phyloP scores from a whole-genome alignment of 305 asterid genomes.

The Lippia alba region DNA sequence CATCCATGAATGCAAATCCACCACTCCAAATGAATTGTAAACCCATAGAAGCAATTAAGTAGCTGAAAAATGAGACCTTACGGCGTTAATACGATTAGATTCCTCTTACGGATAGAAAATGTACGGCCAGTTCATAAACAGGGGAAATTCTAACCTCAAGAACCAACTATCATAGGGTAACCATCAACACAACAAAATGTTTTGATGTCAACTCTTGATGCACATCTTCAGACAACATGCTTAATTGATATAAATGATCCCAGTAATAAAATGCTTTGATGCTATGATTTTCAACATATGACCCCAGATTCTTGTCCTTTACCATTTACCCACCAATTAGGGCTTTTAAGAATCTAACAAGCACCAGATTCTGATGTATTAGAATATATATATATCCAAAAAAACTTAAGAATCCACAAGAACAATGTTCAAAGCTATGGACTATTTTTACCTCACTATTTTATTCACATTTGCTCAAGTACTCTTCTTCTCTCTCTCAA shows the following conservation, averaged over 20 bases:
- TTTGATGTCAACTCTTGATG: not conserved
- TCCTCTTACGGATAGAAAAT: not conserved
- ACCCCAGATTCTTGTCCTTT: too few species aligned
- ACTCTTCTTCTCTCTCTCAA: not conserved
- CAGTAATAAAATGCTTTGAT: constrained; percentile 3
- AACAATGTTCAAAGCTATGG: not conserved
- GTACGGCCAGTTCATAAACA: not conserved
- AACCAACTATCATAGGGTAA: not conserved
- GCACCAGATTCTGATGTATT: not conserved
- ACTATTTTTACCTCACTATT: too few species aligned
- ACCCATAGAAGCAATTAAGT: constrained; percentile 63
- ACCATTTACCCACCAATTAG: not conserved
- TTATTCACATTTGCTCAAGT: not conserved
- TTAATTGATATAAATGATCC: too few species aligned
- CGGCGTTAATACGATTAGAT: not conserved
- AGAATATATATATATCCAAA: not conserved
- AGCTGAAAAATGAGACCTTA: constrained; percentile 40
- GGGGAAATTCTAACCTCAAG: not conserved
- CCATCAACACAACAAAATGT: not conserved
- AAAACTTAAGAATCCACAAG: not conserved
- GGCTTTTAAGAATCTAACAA: not conserved
- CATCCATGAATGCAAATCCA: constrained; percentile 52
- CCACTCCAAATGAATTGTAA: constrained; percentile 59
- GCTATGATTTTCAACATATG: not conserved
- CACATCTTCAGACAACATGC: constrained; percentile 2